A percentile compares a stretch with the other conserved stretches of the same genome.
Conservation (phyloP, 768 basidiomycete genomes). For the Punctularia strigosozonata region DNA sequence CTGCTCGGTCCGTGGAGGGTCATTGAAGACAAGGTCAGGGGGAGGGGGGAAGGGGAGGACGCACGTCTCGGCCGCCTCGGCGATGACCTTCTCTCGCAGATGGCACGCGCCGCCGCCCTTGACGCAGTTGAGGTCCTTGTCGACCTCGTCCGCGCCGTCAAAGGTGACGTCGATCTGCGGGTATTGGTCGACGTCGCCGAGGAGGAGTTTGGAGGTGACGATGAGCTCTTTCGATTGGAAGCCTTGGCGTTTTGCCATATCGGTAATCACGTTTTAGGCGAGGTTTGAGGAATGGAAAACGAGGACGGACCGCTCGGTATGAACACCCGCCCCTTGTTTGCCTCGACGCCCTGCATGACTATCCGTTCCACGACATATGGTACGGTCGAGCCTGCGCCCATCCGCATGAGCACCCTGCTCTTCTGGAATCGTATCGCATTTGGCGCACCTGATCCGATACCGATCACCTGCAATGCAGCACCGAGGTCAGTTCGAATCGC, state of each 20-base stretch:
- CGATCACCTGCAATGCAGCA: constrained; percentile 73
- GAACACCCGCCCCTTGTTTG: constrained; percentile 77
- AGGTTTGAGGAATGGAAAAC: background rate
- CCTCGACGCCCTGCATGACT: constrained; percentile 62
- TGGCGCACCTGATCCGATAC: constrained; percentile 68
- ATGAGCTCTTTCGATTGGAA: constrained; percentile 98
- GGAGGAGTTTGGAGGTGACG: constrained; percentile 57
- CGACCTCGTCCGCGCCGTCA: constrained; percentile 97
- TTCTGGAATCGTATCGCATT: background rate
- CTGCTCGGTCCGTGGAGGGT: constrained; percentile 21
- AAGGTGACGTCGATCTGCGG: constrained; percentile 90
- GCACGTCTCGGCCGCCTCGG: constrained; percentile 85
- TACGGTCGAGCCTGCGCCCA: constrained; percentile 69
- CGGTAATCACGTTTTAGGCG: constrained; percentile 9
- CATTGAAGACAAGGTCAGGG: background rate
- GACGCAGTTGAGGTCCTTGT: constrained; percentile 78
- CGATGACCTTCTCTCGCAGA: constrained; percentile 92
- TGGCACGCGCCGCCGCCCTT: constrained; percentile 98
- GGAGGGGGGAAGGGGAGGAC: constrained; percentile 14
- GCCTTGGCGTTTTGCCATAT: constrained; percentile 26
- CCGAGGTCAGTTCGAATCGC: no score
- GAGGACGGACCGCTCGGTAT: constrained; percentile 64
- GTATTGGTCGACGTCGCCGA: constrained; percentile 88
- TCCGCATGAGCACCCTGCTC: background rate
- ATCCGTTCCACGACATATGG: constrained; percentile 96